phyloP scores from a whole-genome alignment of 805 yeast species.

The Sugiyamaella lignohabitans region DNA sequence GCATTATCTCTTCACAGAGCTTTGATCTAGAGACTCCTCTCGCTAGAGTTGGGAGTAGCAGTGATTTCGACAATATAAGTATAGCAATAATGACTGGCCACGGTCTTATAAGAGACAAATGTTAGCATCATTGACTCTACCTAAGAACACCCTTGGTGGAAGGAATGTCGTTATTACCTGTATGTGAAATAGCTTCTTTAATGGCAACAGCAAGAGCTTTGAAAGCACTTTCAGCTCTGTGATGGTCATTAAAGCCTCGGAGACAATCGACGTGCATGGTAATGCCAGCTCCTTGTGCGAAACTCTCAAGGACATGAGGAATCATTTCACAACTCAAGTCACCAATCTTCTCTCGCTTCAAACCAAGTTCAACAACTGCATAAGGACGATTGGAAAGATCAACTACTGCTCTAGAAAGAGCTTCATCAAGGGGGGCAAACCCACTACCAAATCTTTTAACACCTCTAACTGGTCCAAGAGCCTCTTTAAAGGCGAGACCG shows the following conservation, averaged over 20 bases:
- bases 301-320: constrained; percentile 92
- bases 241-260: constrained; percentile 93
- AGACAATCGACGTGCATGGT: constrained; percentile 93
- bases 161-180: constrained; percentile 88
- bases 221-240: constrained; percentile 92
- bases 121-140: too few relatives aligned
- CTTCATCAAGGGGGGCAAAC: constrained; percentile 95
- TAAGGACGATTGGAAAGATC: constrained; percentile 90
- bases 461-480: constrained; percentile 83
- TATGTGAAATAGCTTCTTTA: constrained; percentile 72
- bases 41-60: too few relatives aligned
- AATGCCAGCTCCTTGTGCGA: constrained; percentile 85
- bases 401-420: constrained; percentile 90
- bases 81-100: too few relatives aligned
- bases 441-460: constrained; percentile 89
- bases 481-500: constrained; percentile 83
- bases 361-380: constrained; percentile 83
- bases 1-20: too few relatives aligned
- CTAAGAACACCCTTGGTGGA: constrained; percentile 88
- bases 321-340: constrained; percentile 92
- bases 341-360: constrained; percentile 89
- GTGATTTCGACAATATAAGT: too few relatives aligned
- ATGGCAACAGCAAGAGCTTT: constrained; percentile 93
- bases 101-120: too few relatives aligned
- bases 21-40: too few relatives aligned